A percentile compares a stretch with the other conserved stretches of the same genome.
These are phyloP conservation scores for Takakia lepidozioides DNA, from an alignment of 225 moss, liverwort and hornwort genomes.

Conservation along the genomic window DNA sequence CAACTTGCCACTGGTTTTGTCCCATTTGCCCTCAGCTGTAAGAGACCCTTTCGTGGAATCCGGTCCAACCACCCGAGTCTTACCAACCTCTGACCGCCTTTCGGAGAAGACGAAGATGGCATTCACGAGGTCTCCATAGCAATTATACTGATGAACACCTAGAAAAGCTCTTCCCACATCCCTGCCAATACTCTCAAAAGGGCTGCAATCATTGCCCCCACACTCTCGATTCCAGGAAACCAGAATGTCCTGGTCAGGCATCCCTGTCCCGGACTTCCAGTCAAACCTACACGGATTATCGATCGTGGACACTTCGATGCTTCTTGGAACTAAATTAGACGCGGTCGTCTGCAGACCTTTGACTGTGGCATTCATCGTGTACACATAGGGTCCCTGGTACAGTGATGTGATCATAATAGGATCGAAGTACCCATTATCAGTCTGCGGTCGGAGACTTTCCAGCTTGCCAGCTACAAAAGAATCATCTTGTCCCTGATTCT, in stretches of 20 bases:
- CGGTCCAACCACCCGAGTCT: too few species aligned
- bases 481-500: constrained; percentile 16
- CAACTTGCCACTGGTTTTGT: constrained; percentile 29
- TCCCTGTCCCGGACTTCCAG: constrained; percentile 23
- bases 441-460: constrained; percentile 3
- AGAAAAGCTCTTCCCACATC: constrained; percentile 1
- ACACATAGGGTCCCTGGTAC: constrained; percentile 29
- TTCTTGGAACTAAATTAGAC: constrained; percentile 8
- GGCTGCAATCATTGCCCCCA: constrained; percentile 24
- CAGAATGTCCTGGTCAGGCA: constrained; percentile 24
- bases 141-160: constrained; percentile 31
- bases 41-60: constrained; percentile 38
- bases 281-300: constrained; percentile 38
- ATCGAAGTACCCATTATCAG: constrained; percentile 25
- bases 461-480: constrained; percentile 23
- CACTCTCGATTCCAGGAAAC: constrained; percentile 30
- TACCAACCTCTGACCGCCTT: too few species aligned
- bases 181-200: constrained; percentile 27
- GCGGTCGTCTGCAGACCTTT: constrained; percentile 9
- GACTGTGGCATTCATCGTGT: constrained; percentile 32
- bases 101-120: too few species aligned
- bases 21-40: constrained; percentile 45
- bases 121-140: constrained; percentile 36
- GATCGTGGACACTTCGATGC: too few species aligned
- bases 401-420: constrained; percentile 26